Evolutionary conservation across 331 rosid genomes (phyloP), one percentile per base, ranked within the genome.

Genomic region (Acacia concinna): DNA sequence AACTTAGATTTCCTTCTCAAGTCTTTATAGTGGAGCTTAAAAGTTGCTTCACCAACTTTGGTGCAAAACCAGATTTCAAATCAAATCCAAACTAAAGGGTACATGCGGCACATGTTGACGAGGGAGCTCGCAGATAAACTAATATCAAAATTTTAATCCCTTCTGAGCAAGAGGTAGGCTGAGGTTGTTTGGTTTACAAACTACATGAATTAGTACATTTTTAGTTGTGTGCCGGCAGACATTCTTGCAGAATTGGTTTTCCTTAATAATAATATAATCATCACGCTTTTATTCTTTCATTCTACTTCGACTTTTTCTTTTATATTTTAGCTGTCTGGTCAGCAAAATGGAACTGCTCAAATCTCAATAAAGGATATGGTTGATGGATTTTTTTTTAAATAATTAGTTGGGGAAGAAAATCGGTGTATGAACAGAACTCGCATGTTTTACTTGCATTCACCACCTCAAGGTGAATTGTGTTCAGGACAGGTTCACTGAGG

Each of bases 11-110:
- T 41, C 77, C 84, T 76, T 76, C 79, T 74, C 18, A 59, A 76
- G 79, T 52, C 78, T 84, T 73, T 80, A 82, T 60, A 51, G 76
- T 34, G 83, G 78, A 84, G 71, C 83, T 80, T 31, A 32, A 79
- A 87, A 85, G 90, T 89, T 68, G 88, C 44, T 82, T 79, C 75
- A 84, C 88, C 86, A 85, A 85, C 90, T 87, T 78, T 84, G 78
- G 73, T 71, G 84, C 73, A 73, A 76, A 65, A 87, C 80, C 68
- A 43, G 27, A 65, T 82, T 82, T 79, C 51, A 82, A 85, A 76
- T 71, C 73, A 79, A 82, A 37, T 40, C 47, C 70, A 84, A n/a
- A 73, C 81, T 69, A 78, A 78, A 43, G 4, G 70, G 37, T 63
- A 37, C 74, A 81, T 31, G 77, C 38, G 74, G 34, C 71, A 40